phyloP scores from a whole-genome alignment of 139 green algal species.

The Chlorella sp. region DNA sequence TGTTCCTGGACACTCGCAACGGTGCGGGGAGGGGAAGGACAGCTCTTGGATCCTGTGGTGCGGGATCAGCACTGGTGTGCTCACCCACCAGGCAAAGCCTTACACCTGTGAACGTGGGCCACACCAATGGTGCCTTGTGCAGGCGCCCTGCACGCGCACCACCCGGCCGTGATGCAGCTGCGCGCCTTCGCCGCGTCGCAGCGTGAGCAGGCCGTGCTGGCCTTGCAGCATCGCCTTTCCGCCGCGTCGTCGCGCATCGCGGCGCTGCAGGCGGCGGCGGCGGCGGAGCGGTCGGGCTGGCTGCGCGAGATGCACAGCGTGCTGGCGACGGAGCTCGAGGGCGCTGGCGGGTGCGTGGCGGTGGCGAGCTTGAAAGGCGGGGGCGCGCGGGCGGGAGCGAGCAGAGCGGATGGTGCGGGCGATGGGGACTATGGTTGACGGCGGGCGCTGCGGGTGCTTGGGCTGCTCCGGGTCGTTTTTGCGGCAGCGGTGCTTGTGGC shows the following conservation, averaged over 20 bases:
- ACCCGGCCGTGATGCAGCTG: slow-evolving; percentile 1
- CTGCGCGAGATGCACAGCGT: background rate
- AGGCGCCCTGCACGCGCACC: slow-evolving; percentile 3
- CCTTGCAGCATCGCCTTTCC: background rate
- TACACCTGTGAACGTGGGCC: too few species aligned
- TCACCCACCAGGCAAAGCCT: too few species aligned
- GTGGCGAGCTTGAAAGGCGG: too few species aligned
- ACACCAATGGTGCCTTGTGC: too few species aligned
- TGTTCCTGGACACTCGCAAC: slow-evolving; percentile 2
- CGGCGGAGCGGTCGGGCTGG: background rate
- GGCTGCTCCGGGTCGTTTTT: too few species aligned
- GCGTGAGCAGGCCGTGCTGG: background rate
- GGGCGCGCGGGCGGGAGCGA: too few species aligned
- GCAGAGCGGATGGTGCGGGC: too few species aligned
- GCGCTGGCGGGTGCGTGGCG: too few species aligned
- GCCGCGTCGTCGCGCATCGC: background rate
- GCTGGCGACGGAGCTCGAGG: slow-evolving; percentile 1
- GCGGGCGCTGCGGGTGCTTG: too few species aligned
- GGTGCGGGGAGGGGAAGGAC: background rate
- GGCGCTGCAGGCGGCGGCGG: background rate
- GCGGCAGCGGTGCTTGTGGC: too few species aligned
- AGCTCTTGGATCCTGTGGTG: background rate
- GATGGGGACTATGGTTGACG: too few species aligned
- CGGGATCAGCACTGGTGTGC: background rate
- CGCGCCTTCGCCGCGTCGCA: slow-evolving; percentile 1